A percentile compares a stretch with the other conserved stretches of the same genome.
Conservation (phyloP, 805 yeast genomes). For the Kluyveromyces aestuarii region DNA sequence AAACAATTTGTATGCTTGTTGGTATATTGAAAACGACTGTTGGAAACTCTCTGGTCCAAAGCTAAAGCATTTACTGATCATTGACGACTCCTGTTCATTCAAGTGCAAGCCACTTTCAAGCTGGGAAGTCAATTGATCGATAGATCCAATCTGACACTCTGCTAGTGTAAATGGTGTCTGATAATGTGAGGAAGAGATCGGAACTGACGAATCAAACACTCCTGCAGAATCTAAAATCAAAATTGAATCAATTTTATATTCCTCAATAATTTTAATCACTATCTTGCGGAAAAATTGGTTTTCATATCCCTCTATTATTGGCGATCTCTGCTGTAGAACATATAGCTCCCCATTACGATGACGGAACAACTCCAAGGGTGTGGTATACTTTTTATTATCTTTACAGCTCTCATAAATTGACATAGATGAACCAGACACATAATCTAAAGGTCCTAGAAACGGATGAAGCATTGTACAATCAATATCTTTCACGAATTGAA, state of each 20-base stretch:
- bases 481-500: constrained; percentile 43
- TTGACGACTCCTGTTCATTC: constrained; percentile 9
- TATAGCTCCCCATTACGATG: constrained; percentile 35
- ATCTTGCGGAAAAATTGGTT: constrained; percentile 43
- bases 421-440: constrained; percentile 13
- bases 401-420: constrained; percentile 7
- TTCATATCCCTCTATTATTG: constrained; percentile 60
- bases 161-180: constrained; percentile 15
- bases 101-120: constrained; percentile 16
- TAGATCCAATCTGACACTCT: constrained; percentile 15
- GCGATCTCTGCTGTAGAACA: constrained; percentile 76
- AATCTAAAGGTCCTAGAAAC: constrained; percentile 73
- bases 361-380: constrained; percentile 59
- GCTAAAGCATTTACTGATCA: constrained; percentile 12
- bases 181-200: neutral
- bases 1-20: constrained; percentile 20
- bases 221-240: constrained; percentile 66
- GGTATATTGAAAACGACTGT: constrained; percentile 21
- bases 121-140: constrained; percentile 14
- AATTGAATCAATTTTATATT: constrained; percentile 35
- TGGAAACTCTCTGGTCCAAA: constrained; percentile 19
- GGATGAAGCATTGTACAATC: constrained; percentile 65
- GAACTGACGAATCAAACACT: constrained; percentile 29
- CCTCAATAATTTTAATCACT: constrained; percentile 39
- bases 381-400: constrained; percentile 30